phyloP scores from a whole-genome alignment of 495 filamentous ascomycete species.

The Immersiella caudata region DNA sequence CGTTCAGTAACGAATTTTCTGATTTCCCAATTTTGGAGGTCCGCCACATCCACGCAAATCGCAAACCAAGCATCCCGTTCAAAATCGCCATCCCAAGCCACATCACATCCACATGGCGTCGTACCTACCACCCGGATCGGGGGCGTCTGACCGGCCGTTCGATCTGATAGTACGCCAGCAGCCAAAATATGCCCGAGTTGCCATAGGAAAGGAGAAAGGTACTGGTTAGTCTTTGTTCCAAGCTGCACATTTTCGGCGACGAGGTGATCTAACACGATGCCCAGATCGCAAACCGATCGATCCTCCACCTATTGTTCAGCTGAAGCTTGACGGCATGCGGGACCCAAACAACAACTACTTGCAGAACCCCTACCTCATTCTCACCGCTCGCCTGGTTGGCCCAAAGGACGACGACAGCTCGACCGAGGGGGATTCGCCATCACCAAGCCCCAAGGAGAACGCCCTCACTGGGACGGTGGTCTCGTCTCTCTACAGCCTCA shows the following conservation, averaged over 20 bases:
- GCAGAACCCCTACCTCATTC: conserved; percentile 58
- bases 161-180: conserved; percentile 67
- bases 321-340: conserved; percentile 67
- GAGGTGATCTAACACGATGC: conserved; percentile 20
- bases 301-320: conserved; percentile 88
- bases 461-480: conserved; percentile 70
- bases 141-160: conserved; percentile 40
- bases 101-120: conserved; percentile 10
- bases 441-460: conserved; percentile 55
- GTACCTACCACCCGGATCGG: background rate
- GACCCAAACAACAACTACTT: conserved; percentile 81
- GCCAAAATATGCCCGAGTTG: conserved; percentile 66
- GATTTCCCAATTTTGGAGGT: no score
- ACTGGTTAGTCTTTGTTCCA: conserved; percentile 35
- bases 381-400: conserved; percentile 67
- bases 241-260: conserved; percentile 6
- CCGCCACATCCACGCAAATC: no score
- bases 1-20: no score
- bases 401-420: conserved; percentile 57
- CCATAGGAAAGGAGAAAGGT: conserved; percentile 71
- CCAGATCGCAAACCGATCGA: conserved; percentile 93
- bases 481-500: conserved; percentile 90
- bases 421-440: conserved; percentile 38
- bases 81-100: background rate
- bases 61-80: background rate